Conservation (phyloP, 2,329 filamentous ascomycete species). For the Sporothrix euskadiensis region DNA sequence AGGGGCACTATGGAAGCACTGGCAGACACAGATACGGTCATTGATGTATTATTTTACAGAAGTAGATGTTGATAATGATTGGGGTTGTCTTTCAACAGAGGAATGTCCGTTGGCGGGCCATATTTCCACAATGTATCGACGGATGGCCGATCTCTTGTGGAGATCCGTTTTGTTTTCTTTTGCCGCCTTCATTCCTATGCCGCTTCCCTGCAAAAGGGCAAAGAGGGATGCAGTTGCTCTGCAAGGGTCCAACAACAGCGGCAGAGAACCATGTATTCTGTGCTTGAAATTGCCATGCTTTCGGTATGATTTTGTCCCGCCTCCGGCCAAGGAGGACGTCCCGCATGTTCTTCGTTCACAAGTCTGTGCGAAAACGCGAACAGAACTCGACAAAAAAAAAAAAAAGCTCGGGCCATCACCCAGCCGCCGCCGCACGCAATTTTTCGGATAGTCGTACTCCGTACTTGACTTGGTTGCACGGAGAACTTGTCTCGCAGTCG, state of each 20-base stretch:
- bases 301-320: not conserved
- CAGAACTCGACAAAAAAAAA: no score
- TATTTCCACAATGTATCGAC: not conserved
- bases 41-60: not conserved
- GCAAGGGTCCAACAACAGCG: not conserved
- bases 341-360: not conserved
- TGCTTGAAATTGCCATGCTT: not conserved
- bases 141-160: slow-evolving; percentile 6
- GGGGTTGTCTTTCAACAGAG: not conserved
- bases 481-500: not conserved
- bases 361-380: not conserved
- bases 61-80: not conserved
- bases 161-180: not conserved
- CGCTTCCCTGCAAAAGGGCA: not conserved
- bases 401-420: not conserved
- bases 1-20: not conserved
- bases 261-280: not conserved
- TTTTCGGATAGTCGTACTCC: not conserved
- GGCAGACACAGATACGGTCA: not conserved
- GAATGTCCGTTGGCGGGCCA: slow-evolving; percentile 14
- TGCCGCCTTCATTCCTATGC: not conserved
- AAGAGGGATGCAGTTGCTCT: not conserved
- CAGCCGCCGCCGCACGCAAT: slow-evolving; percentile 19
- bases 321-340: not conserved
- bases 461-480: not conserved